A percentile compares a stretch with the other conserved stretches of the same genome.
phyloP scores from a whole-genome alignment of 2,329 filamentous ascomycete species.

The Davidsoniella virescens region DNA sequence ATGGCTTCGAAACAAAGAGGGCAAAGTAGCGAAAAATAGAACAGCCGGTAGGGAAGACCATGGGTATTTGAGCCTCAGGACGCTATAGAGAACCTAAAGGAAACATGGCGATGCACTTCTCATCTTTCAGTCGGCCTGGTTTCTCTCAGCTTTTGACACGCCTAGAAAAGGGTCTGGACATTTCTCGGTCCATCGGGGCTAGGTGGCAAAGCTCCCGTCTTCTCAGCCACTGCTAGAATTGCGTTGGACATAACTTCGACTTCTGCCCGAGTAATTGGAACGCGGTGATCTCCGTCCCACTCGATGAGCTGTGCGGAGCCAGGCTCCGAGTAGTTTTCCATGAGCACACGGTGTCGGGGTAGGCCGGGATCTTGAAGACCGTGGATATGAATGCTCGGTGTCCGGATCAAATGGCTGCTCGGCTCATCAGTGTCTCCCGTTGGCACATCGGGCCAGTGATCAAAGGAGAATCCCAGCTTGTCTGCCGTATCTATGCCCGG shows the following conservation, averaged over 20 bases:
- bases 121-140: too few species aligned
- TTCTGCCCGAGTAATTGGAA: conserved; percentile 52
- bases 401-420: conserved; percentile 29
- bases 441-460: conserved; percentile 24
- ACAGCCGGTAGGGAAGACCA: too few species aligned
- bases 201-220: neutral
- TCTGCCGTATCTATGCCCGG: conserved; percentile 16
- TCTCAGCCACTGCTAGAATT: conserved; percentile 32
- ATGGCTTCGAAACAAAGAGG: too few species aligned
- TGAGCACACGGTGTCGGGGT: conserved; percentile 37
- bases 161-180: too few species aligned
- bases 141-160: too few species aligned
- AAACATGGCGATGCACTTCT: too few species aligned
- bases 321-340: conserved; percentile 42
- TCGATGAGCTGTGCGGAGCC: conserved; percentile 42
- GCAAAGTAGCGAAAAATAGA: too few species aligned
- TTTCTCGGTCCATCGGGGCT: too few species aligned
- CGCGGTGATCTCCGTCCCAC: conserved; percentile 57
- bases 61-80: too few species aligned
- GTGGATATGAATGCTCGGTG: conserved; percentile 54
- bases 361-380: conserved; percentile 44
- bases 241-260: conserved; percentile 39
- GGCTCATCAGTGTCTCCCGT: conserved; percentile 9
- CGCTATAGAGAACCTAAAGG: too few species aligned
- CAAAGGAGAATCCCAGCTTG: conserved; percentile 22